phyloP scores from a whole-genome alignment of 2,329 filamentous ascomycete species.

The Botryosphaeria dothidea region DNA sequence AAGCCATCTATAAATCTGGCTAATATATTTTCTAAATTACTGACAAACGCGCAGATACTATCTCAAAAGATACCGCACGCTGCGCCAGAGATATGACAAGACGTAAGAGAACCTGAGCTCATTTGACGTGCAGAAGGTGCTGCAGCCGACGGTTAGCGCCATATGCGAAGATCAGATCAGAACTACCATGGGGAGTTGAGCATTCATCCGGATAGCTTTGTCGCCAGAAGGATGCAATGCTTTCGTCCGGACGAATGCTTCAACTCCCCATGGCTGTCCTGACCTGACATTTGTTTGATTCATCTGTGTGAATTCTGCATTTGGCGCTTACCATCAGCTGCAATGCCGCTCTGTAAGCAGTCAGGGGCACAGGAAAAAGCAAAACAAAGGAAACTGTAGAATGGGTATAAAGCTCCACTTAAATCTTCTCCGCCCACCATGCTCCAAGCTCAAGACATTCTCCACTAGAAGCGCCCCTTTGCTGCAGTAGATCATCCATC shows the following conservation, averaged over 20 bases:
- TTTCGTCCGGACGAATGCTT: no score
- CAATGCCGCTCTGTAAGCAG: no score
- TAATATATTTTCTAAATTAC: slow-evolving; percentile 22
- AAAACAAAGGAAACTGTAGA: neutral
- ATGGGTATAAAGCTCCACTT: slow-evolving; percentile 24
- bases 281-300: no score
- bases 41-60: slow-evolving; percentile 66
- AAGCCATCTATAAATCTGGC: neutral
- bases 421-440: slow-evolving; percentile 64
- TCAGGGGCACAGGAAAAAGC: neutral
- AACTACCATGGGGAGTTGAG: no score
- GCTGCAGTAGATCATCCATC: slow-evolving; percentile 79
- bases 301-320: no score
- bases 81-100: slow-evolving; percentile 76
- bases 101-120: slow-evolving; percentile 21
- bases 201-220: no score
- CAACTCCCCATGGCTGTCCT: no score
- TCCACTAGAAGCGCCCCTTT: slow-evolving; percentile 76
- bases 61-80: slow-evolving; percentile 83
- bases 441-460: slow-evolving; percentile 75
- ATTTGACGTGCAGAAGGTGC: neutral
- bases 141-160: no score
- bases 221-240: no score
- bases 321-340: no score
- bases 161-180: no score